Percentiles rank a stretch among this genome's conserved stretches.
These are phyloP conservation scores for Cryphonectria nitschkei DNA, from an alignment of 2,329 filamentous ascomycete species.

Conservation along the genomic window DNA sequence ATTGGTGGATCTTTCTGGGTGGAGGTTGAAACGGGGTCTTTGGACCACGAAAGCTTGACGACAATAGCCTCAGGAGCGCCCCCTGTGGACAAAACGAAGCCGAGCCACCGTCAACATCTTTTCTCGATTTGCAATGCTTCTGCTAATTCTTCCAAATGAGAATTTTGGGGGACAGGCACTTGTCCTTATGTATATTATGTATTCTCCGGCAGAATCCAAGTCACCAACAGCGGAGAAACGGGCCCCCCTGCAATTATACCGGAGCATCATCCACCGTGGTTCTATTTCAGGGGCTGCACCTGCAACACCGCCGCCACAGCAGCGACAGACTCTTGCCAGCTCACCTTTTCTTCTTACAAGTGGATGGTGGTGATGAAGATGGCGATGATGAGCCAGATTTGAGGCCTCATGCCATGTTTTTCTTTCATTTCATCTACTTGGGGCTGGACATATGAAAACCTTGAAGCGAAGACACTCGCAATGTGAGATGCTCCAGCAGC, in stretches of 20 bases:
- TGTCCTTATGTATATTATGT: not conserved
- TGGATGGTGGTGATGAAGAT: not conserved
- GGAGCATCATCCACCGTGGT: slow-evolving; percentile 23
- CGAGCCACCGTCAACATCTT: not conserved
- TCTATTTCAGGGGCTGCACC: slow-evolving; percentile 25
- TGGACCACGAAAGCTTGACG: not conserved
- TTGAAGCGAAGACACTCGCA: not conserved
- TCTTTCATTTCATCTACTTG: not conserved
- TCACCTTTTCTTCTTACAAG: not conserved
- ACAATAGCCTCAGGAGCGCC: not conserved
- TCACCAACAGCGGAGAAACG: not conserved
- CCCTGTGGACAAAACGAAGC: not conserved
- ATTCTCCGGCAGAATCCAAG: not conserved
- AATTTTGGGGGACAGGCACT: not conserved
- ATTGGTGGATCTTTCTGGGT: slow-evolving; percentile 25
- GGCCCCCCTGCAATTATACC: slow-evolving; percentile 19
- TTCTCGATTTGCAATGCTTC: not conserved
- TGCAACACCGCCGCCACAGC: slow-evolving; percentile 21
- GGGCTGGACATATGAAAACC: not conserved
- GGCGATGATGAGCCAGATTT: not conserved
- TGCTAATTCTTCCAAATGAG: no score
- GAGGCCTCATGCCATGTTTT: no score
- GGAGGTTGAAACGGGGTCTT: slow-evolving; percentile 7
- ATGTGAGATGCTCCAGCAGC: slow-evolving; percentile 22
- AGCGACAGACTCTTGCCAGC: not conserved